Base-by-base conservation (phyloP, 805 yeast species). In the Kurtzmaniella fragi region DNA sequence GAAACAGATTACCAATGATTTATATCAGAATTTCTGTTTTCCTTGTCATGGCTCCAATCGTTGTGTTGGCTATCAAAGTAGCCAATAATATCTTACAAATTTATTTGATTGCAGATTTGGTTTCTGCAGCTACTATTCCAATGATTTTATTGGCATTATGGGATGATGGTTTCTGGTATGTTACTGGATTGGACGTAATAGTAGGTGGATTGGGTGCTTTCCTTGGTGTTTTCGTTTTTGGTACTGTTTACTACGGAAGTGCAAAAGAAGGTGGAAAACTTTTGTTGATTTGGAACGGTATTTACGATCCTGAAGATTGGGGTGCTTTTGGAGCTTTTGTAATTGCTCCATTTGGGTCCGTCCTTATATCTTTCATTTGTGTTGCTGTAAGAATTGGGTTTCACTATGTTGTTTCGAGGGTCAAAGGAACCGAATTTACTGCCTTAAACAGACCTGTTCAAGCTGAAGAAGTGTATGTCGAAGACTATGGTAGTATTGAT, bases 271-370 rank as follows among this genome's bases (percentile, higher is more conserved):
- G 96, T 50, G 96, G 84, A 13, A 72, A 72, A 44, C 70, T 90
- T 37, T 63, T 90, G 38, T 65, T 90, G 42, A 70, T 90, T 38
- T 77, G 82, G 78, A 80, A 84, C 51, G 96, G 97, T 32, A 64
- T 90, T 20, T 90, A 90, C 53, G 67, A 73, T 44, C 67, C 75
- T 5, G 75, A 73, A 36, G 96, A 90, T 56, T 90, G 96, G 96
- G 86, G 95, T 51, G 81, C 95, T 0, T 90, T 90, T 64, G 97
- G 95, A 17, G 96, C 96, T 2, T 90, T 90, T 61, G 91, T 85
- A 5, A 84, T 82, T 45, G 93, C 96, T 1, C 96, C 96, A 5
- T 71, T 81, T 31, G 95, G 91, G 20, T 88, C 91, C 9, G 46
- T 89, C 2, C 44, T 82, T 5, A 66, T 81, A 44, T 80, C 85